Conservation (phyloP, 441 rosid genomes). For the Macaranga tanarius region DNA sequence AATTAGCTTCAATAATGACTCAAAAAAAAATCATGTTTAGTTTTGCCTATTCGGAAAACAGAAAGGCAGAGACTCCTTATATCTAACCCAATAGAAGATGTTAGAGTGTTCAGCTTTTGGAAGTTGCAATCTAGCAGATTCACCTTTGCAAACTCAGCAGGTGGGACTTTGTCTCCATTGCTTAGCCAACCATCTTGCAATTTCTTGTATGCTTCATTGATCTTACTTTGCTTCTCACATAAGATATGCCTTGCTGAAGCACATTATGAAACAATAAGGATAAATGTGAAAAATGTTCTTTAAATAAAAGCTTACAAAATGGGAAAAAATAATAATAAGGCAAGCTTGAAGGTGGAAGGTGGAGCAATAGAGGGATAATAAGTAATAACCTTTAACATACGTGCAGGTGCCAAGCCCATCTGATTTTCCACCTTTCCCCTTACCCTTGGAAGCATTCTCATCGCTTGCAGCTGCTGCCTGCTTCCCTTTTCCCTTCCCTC, state of each 20-base stretch:
- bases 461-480: slow-evolving; percentile 75
- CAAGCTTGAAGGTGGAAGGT: not conserved
- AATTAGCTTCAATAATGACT: not conserved
- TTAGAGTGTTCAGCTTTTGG: not conserved
- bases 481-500: slow-evolving; percentile 90
- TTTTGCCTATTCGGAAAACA: not conserved
- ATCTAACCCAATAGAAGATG: not conserved
- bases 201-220: slow-evolving; percentile 94
- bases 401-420: slow-evolving; percentile 98
- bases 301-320: not conserved
- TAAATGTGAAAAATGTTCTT: not conserved
- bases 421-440: slow-evolving; percentile 91
- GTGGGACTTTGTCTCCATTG: slow-evolving; percentile 95
- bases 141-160: slow-evolving; percentile 98
- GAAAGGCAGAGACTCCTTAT: not conserved
- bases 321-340: not conserved
- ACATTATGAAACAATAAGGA: not conserved
- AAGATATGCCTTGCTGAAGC: slow-evolving; percentile 76
- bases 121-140: slow-evolving; percentile 5
- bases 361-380: not conserved
- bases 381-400: slow-evolving; percentile 78
- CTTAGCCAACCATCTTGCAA: slow-evolving; percentile 92
- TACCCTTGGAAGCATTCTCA: slow-evolving; percentile 73
- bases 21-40: not conserved
- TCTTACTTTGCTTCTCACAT: slow-evolving; percentile 96